Conservation (phyloP, 2,329 filamentous ascomycete species). For the Arthroderma sp. region DNA sequence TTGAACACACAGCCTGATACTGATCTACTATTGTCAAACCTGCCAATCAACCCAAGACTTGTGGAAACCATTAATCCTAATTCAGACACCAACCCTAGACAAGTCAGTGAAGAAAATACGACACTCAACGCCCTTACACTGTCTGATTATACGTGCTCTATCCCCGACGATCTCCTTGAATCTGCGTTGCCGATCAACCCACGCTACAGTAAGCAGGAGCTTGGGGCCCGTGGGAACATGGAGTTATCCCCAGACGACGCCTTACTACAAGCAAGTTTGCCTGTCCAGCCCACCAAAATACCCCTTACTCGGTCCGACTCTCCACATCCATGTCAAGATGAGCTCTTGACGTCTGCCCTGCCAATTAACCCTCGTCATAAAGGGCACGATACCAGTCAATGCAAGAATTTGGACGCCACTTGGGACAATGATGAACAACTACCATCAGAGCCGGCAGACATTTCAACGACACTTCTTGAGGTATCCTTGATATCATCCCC, state of each 20-base stretch:
- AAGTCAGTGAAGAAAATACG: background rate
- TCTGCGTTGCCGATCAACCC: constrained; percentile 3
- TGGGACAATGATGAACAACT: background rate
- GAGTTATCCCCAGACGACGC: background rate
- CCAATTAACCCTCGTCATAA: constrained; percentile 1
- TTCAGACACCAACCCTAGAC: background rate
- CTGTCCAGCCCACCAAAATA: constrained; percentile 24
- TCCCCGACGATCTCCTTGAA: background rate
- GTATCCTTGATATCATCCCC: constrained; percentile 11
- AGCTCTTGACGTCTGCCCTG: constrained; percentile 2
- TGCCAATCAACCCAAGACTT: constrained; percentile 22
- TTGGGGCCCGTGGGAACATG: background rate
- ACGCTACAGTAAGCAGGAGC: background rate
- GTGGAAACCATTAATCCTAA: background rate
- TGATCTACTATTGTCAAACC: constrained; percentile 22
- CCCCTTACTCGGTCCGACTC: constrained; percentile 15
- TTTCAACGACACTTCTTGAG: constrained; percentile 15
- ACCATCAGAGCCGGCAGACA: background rate
- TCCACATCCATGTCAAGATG: background rate
- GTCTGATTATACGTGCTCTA: constrained; percentile 14
- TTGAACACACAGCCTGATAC: background rate
- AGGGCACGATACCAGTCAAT: background rate
- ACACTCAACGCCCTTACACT: background rate
- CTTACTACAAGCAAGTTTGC: constrained; percentile 7
- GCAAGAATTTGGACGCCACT: background rate